Conservation (phyloP, 306 rosid species). For the Cucurbita pepo region DNA sequence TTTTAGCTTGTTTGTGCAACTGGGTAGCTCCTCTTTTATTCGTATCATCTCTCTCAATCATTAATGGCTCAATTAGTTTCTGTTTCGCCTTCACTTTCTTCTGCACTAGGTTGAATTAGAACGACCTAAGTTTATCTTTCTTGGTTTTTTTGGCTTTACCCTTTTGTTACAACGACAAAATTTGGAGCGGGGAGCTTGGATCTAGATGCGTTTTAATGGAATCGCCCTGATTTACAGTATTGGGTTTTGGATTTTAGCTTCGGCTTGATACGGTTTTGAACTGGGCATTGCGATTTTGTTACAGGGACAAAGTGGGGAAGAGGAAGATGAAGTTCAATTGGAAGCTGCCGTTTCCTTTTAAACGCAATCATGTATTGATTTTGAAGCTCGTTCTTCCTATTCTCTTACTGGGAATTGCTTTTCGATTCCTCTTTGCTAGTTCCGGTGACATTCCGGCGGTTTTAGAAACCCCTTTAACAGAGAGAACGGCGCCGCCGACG, state of each 20-base stretch:
- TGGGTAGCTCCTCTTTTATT: not conserved
- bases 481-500: constrained; percentile 10
- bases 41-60: not conserved
- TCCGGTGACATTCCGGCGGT: constrained; percentile 27
- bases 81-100: not conserved
- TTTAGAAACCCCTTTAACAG: constrained; percentile 33
- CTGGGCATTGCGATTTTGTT: not conserved
- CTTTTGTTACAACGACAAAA: not conserved
- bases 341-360: constrained; percentile 23
- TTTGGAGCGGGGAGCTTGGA: not conserved
- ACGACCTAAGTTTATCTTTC: not conserved
- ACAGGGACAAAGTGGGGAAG: not conserved
- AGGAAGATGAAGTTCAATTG: constrained; percentile 37
- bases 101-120: not conserved
- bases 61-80: not conserved
- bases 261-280: not conserved
- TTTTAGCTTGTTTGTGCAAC: not conserved
- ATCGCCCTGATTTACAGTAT: not conserved
- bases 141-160: not conserved
- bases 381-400: constrained; percentile 30
- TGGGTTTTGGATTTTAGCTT: not conserved
- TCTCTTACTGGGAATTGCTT: constrained; percentile 44
- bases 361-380: constrained; percentile 27
- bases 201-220: not conserved
- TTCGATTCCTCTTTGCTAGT: constrained; percentile 38